Percentiles rank a stretch among this genome's conserved stretches.
Conservation (phyloP, 2,329 filamentous ascomycete genomes). For the Didymella pomorum region DNA sequence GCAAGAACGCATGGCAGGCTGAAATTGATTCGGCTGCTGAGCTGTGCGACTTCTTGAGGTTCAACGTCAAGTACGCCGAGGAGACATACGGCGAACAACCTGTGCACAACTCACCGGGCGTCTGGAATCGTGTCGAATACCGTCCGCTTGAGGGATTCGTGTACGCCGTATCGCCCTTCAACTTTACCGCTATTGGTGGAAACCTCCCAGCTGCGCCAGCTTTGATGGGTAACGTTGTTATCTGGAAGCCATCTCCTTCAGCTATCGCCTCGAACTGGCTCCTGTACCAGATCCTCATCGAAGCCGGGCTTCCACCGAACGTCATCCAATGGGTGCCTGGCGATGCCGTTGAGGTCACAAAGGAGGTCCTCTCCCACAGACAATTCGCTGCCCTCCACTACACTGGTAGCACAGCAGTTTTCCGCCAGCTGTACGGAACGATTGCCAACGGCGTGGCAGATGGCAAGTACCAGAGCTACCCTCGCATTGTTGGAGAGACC, state of each 20-base stretch:
- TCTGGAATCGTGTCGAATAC: constrained; percentile 94
- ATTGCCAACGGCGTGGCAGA: constrained; percentile 84
- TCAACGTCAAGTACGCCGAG: constrained; percentile 93
- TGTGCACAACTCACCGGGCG: constrained; percentile 78
- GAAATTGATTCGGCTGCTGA: constrained; percentile 97
- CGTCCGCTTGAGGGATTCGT: constrained; percentile 93
- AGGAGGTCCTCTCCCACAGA: constrained; percentile 75
- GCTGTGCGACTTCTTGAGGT: constrained; percentile 88
- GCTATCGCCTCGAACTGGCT: constrained; percentile 92
- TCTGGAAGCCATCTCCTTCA: constrained; percentile 95
- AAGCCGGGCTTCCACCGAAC: constrained; percentile 86
- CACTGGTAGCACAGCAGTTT: constrained; percentile 90
- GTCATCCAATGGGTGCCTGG: constrained; percentile 96
- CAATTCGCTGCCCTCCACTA: constrained; percentile 93
- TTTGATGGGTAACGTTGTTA: constrained; percentile 89
- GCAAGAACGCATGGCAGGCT: constrained; percentile 99
- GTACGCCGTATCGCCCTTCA: constrained; percentile 93
- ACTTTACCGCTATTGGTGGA: constrained; percentile 94
- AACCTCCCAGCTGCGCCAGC: constrained; percentile 86
- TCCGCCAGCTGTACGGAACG: constrained; percentile 85
- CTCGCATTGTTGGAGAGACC: constrained; percentile 88
- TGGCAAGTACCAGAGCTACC: constrained; percentile 84
- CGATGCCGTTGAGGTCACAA: constrained; percentile 83
- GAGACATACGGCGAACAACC: constrained; percentile 91
- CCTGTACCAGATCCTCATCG: constrained; percentile 86